Evolutionary conservation across 2,329 filamentous ascomycete genomes (phyloP).

Genomic region (Fusarium illudens): DNA sequence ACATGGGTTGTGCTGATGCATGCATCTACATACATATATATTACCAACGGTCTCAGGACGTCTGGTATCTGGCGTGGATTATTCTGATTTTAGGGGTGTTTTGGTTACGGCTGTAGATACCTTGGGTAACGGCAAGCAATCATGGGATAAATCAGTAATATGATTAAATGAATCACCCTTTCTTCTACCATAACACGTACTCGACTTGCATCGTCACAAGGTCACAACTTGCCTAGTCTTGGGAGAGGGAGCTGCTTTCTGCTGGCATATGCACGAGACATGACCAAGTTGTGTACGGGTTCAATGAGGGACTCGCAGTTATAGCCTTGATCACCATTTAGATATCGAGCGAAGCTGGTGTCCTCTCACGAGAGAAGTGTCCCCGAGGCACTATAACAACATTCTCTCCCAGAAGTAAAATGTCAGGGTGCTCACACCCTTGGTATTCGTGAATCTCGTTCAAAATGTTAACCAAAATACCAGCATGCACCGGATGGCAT

Average conservation of each 20-base stretch:
- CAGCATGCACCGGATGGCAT: background rate
- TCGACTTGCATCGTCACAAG: no score
- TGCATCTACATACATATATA: conserved; percentile 22
- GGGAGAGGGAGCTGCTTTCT: no score
- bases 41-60: conserved; percentile 1
- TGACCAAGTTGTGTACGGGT: background rate
- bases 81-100: background rate
- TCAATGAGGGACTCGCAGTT: background rate
- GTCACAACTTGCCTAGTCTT: no score
- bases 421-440: background rate
- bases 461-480: background rate
- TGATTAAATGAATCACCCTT: background rate
- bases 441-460: background rate
- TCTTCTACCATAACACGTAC: no score
- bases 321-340: background rate
- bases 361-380: background rate
- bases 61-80: conserved; percentile 13
- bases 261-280: background rate
- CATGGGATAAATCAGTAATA: conserved; percentile 25
- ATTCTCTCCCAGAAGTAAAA: background rate
- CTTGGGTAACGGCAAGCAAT: conserved; percentile 14
- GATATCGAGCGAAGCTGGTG: background rate
- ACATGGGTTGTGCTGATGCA: background rate
- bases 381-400: background rate
- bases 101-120: conserved; percentile 18